A percentile compares a stretch with the other conserved stretches of the same genome.
Conservation (phyloP, 495 filamentous ascomycete genomes). For the Daldinia bambusicola region DNA sequence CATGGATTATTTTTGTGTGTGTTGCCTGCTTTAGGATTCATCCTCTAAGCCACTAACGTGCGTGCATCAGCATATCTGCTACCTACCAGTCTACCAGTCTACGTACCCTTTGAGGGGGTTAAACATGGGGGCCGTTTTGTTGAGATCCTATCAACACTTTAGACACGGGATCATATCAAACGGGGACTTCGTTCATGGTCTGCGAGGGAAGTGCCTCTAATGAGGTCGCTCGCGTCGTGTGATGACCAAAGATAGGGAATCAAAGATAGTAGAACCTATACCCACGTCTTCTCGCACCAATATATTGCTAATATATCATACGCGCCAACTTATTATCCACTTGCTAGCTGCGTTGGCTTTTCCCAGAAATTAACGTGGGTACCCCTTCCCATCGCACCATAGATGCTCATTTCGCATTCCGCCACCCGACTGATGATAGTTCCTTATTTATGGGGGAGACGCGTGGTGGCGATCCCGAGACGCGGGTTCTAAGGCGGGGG, state of each 20-base stretch:
- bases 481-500: conserved; percentile 25
- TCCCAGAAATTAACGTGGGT: not conserved
- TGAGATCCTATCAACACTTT: conserved; percentile 33
- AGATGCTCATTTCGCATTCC: conserved; percentile 4
- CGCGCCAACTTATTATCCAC: not conserved
- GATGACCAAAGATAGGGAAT: not conserved
- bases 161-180: conserved; percentile 33
- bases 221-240: not conserved
- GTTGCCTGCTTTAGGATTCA: conserved; percentile 6
- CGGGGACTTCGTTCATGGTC: conserved; percentile 32
- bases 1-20: conserved; percentile 12
- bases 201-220: conserved; percentile 15
- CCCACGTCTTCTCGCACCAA: not conserved
- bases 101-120: conserved; percentile 31
- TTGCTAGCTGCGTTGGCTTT: not conserved
- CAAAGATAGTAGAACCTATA: not conserved
- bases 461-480: conserved; percentile 34
- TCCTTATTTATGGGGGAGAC: conserved; percentile 29
- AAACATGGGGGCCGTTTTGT: conserved; percentile 38
- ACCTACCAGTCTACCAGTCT: not conserved
- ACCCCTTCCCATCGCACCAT: not conserved
- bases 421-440: not conserved
- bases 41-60: conserved; percentile 18
- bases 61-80: conserved; percentile 30
- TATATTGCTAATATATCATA: conserved; percentile 7